Evolutionary conservation across 2,329 filamentous ascomycete species (phyloP), one percentile per base, ranked within the genome.

Genomic region (Macrophomina phaseolina): DNA sequence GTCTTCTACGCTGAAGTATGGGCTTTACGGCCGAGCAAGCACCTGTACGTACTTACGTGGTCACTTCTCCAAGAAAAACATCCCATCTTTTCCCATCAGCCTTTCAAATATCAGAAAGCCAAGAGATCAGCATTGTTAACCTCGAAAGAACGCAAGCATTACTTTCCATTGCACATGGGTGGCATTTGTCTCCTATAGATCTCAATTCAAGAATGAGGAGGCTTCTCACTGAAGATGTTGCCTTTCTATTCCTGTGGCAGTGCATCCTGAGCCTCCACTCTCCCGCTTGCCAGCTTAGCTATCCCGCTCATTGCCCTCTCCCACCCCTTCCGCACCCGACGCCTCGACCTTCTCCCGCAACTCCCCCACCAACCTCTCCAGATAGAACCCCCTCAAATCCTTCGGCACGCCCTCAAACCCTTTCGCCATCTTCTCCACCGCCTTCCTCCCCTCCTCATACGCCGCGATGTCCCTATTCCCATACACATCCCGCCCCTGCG

Each of bases 391-490:
- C n/a, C 86, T 84, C 68, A 91, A 85, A 71, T 91, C 89, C 32
- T 78, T 76, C 2, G 92, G 90, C 34, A 94, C 70, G 9, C 82
- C 86, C 46, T 85, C 84, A 73, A 94, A 93, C 2, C 83, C 83
- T 68, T 84, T 87, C 0, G 81, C 79, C 32, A 97, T 89, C 70
- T 87, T 89, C 52, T 86, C 83, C 5, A 96, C 79, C 72, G 94
- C 91, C 69, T 86, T 84, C 63, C 93, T 84, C 0, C 91, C 91
- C 72, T 91, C 93, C 75, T 97, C 92, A 75, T 96, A 97, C 1
- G 90, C 91, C 46, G 90, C 90, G 60, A 97, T 77, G 77, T 97
- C 94, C 46, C 92, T 85, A 74, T 97, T 97, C 1, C 92, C 93
- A 74, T 97, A 97, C 0, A 97, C 90, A 75, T 97, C 93, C 70